Evolutionary conservation across 306 rosid species (phyloP).

Genomic region (Ammopiptanthus mongolicus): DNA sequence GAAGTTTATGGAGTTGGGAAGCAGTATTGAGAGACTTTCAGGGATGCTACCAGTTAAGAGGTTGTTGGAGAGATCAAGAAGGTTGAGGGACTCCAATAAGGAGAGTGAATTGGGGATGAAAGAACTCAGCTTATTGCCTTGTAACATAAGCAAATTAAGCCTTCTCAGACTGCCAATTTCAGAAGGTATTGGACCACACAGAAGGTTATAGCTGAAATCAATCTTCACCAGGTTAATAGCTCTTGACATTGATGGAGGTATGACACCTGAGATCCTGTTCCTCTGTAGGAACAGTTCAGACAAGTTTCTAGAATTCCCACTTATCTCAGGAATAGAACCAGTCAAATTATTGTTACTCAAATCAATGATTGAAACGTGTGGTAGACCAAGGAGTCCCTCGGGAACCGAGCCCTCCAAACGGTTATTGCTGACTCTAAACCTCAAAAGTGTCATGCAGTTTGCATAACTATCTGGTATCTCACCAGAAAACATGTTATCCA

Average conservation of each 20-base stretch:
- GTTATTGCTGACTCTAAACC: conserved; percentile 79
- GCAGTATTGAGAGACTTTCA: conserved; percentile 60
- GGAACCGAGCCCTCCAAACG: conserved; percentile 67
- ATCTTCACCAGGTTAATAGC: conserved; percentile 70
- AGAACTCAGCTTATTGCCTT: conserved; percentile 71
- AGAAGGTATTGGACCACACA: conserved; percentile 76
- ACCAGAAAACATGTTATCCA: conserved; percentile 74
- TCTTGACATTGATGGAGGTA: conserved; percentile 64
- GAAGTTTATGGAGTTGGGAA: conserved; percentile 86
- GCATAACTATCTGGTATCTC: conserved; percentile 59
- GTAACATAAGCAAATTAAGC: conserved; percentile 70
- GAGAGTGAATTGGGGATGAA: conserved; percentile 76
- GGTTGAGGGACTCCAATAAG: conserved; percentile 61
- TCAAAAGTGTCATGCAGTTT: conserved; percentile 52
- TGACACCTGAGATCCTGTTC: conserved; percentile 67
- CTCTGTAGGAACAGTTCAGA: conserved; percentile 79
- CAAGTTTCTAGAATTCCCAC: conserved; percentile 57
- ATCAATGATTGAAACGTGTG: conserved; percentile 80
- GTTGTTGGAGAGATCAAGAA: conserved; percentile 89
- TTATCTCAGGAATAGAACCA: conserved; percentile 53
- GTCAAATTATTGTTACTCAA: conserved; percentile 57
- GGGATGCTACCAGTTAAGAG: conserved; percentile 78
- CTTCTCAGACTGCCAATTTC: conserved; percentile 66
- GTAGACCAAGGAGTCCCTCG: conserved; percentile 55
- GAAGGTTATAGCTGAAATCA: conserved; percentile 74